These are phyloP conservation scores for Kwoniella shandongensis DNA, from an alignment of 768 basidiomycete genomes.

Conservation along the genomic window DNA sequence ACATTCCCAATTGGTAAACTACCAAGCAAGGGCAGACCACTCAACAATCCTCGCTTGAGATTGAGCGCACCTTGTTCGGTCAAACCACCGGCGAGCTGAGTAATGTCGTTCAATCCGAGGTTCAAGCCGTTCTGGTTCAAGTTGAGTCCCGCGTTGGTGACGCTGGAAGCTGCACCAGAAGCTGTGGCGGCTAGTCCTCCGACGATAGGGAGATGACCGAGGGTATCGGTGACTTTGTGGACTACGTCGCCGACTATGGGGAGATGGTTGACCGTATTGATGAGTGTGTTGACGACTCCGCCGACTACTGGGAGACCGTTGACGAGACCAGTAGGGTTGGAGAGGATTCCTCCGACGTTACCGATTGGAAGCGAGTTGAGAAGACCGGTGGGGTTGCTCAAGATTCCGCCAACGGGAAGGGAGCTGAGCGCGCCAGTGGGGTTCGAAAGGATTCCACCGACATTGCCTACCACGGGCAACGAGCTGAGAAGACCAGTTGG, in stretches of 20 bases:
- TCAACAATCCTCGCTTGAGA: constrained; percentile 10
- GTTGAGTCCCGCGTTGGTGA: constrained; percentile 10
- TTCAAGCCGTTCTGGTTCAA: constrained; percentile 1
- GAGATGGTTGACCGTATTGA: neutral
- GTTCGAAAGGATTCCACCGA: constrained; percentile 1
- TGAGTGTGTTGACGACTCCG: constrained; percentile 8
- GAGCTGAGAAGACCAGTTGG: neutral
- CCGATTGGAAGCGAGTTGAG: constrained; percentile 6
- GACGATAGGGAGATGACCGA: constrained; percentile 12
- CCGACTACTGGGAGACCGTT: constrained; percentile 16
- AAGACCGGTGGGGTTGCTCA: neutral
- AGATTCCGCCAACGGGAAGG: neutral
- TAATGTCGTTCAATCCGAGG: constrained; percentile 10
- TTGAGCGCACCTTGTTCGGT: neutral
- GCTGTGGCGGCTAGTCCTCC: constrained; percentile 13
- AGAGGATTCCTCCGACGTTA: constrained; percentile 1
- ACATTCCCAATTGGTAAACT: constrained; percentile 14
- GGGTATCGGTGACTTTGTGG: constrained; percentile 15
- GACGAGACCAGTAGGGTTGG: constrained; percentile 10
- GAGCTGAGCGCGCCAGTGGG: neutral
- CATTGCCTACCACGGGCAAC: neutral
- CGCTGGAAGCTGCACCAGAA: constrained; percentile 3
- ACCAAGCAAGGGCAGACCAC: constrained; percentile 16
- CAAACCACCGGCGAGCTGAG: constrained; percentile 4
- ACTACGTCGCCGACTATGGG: constrained; percentile 11